Evolutionary conservation across 192 early-diverging fungal genomes (phyloP).

Genomic region (Mycoemilia scoparia): DNA sequence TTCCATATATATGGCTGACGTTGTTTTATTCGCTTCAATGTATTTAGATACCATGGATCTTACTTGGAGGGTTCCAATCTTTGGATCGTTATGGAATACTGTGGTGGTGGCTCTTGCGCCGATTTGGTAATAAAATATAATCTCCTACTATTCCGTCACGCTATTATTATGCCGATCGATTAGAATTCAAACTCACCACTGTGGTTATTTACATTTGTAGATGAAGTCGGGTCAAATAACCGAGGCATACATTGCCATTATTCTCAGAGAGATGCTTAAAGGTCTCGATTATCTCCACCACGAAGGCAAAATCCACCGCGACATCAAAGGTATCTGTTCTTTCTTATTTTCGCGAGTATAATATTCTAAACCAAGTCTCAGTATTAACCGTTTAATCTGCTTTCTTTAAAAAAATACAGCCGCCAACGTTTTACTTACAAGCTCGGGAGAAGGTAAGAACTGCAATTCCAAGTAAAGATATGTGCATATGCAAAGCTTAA

Average conservation of each 20-base stretch:
- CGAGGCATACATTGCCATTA: conserved; percentile 84
- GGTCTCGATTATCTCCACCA: conserved; percentile 87
- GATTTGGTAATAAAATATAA: too few relatives aligned
- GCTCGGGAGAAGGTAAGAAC: conserved; percentile 53
- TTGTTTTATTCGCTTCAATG: too few relatives aligned
- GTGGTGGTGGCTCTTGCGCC: conserved; percentile 81
- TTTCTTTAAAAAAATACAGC: too few relatives aligned
- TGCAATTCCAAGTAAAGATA: too few relatives aligned
- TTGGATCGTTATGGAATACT: conserved; percentile 99
- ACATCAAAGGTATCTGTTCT: too few relatives aligned
- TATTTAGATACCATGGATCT: conserved; percentile 88
- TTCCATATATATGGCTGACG: not conserved
- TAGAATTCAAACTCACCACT: not conserved
- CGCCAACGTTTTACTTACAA: conserved; percentile 62
- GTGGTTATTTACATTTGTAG: too few relatives aligned
- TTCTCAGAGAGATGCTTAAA: conserved; percentile 68
- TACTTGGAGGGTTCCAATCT: conserved; percentile 74
- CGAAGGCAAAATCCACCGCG: conserved; percentile 77
- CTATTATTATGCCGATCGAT: not conserved
- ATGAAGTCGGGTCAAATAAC: conserved; percentile 71
- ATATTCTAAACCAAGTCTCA: not conserved
- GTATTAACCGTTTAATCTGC: conserved; percentile 3
- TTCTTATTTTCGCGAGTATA: too few relatives aligned
- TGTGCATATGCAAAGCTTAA: conserved; percentile 21
- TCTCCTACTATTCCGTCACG: not conserved